phyloP scores from a whole-genome alignment of 768 basidiomycete species.

The Tricholoma bakamatsutake region DNA sequence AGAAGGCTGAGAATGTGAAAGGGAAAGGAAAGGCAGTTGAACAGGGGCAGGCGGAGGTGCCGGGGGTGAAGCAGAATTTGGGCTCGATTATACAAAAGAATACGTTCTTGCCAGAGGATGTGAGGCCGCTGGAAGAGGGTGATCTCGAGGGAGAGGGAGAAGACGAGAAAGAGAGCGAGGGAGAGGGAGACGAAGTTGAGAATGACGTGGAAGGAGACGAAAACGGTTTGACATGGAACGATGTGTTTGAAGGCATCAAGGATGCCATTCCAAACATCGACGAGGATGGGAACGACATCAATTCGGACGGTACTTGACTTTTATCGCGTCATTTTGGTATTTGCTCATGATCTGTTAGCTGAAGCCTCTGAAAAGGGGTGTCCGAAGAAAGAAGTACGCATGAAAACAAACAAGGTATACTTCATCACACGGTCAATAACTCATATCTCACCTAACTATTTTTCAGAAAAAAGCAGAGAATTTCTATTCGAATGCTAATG shows the following conservation, averaged over 20 bases:
- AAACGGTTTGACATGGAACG: conserved; percentile 74
- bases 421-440: not conserved
- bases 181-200: conserved; percentile 34
- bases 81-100: conserved; percentile 87
- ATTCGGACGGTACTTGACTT: conserved; percentile 21
- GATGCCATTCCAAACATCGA: conserved; percentile 16
- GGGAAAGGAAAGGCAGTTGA: conserved; percentile 48
- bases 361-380: conserved; percentile 7
- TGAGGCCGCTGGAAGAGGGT: conserved; percentile 56
- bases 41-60: conserved; percentile 31
- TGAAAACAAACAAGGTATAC: conserved; percentile 89
- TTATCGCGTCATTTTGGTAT: conserved; percentile 11
- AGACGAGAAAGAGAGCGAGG: conserved; percentile 30
- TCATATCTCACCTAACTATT: conserved; percentile 5
- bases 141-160: conserved; percentile 39
- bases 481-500: conserved; percentile 81
- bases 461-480: conserved; percentile 81
- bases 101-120: conserved; percentile 79
- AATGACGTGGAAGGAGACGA: conserved; percentile 37
- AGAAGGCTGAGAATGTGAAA: conserved; percentile 36
- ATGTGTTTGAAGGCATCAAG: conserved; percentile 68
- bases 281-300: conserved; percentile 22
- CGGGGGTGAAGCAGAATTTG: conserved; percentile 81
- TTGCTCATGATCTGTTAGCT: conserved; percentile 1
- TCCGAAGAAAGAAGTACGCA: conserved; percentile 59